Evolutionary conservation across 495 filamentous ascomycete genomes (phyloP).

Genomic region (Aspergillus diversus): DNA sequence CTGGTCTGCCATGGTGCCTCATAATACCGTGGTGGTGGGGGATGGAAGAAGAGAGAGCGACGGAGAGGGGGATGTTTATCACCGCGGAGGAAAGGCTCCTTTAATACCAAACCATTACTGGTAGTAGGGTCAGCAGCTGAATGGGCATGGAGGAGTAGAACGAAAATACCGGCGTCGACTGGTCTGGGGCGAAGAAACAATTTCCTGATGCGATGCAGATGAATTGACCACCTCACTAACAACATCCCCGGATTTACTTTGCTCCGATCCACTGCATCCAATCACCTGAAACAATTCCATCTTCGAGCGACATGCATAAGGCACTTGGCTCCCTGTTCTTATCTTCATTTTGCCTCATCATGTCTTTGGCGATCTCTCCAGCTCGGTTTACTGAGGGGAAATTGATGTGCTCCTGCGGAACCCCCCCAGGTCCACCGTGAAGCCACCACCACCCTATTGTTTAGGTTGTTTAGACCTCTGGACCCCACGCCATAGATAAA

Average conservation of each 20-base stretch:
- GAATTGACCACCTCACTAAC: constrained; percentile 44
- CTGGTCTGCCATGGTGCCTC: constrained; percentile 69
- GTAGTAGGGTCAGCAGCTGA: constrained; percentile 14
- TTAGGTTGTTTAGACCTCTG: neutral
- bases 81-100: neutral
- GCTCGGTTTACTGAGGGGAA: neutral
- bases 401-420: neutral
- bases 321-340: neutral
- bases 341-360: neutral
- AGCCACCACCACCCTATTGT: neutral
- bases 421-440: neutral
- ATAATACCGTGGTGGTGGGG: constrained; percentile 16
- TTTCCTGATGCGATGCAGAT: constrained; percentile 1
- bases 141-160: neutral
- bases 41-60: constrained; percentile 9
- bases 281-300: constrained; percentile 8
- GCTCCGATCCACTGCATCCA: constrained; percentile 28
- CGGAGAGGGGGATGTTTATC: constrained; percentile 11
- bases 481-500: neutral
- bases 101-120: constrained; percentile 25
- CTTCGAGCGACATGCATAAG: neutral
- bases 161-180: constrained; percentile 6
- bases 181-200: neutral
- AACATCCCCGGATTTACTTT: constrained; percentile 41
- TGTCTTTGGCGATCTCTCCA: neutral